Base-by-base conservation (phyloP, 2,329 filamentous ascomycete species). In the Penicillium frequentans region DNA sequence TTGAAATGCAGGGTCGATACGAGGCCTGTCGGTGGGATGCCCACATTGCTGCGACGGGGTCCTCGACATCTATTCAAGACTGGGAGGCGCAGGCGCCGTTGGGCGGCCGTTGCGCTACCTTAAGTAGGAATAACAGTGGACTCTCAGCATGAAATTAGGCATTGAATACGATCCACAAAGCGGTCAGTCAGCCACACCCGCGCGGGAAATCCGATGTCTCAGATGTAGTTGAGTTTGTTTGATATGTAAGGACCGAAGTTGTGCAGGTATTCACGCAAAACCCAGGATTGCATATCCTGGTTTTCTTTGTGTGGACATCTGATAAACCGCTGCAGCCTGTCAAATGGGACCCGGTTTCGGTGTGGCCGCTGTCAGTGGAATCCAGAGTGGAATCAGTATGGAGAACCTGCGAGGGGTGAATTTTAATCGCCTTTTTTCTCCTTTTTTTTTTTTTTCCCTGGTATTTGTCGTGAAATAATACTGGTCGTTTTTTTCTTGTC, bases 41-140 rank as follows among this genome's bases (percentile, higher is more conserved):
- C 59, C 69, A 65, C 66, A 65, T 66, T 68, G 65, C 51, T 66
- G 63, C 19, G 66, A 64, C 37, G 70, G 67, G 49, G 65, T 57
- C 60, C 61, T 65, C 61, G 71, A 72, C 70, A 73, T 73, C 65
- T 69, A 67, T 65, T 35, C 54, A 54, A 26, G 29, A 55, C 54
- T 21, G 48, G 35, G 50, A 51, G 49, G 57, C 47, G 56, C 50
- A 50, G 49, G 53, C 54, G 54, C 43, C 56, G 47, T 52, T 52
- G 39, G 39, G 48, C 50, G 45, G 51, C 55, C 56, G 54, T 57
- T 57, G 58, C 49, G 55, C 53, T 62, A 55, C 52, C 49, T 42
- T 59, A 53, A 57, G 48, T 47, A 51, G 46, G n/a, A 39, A 3
- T 39, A 57, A 55, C 59, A 23, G 47, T 51, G 48, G 43, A 24